These are phyloP conservation scores for Komagataella populi DNA, from an alignment of 805 yeast species.

Conservation along the genomic window DNA sequence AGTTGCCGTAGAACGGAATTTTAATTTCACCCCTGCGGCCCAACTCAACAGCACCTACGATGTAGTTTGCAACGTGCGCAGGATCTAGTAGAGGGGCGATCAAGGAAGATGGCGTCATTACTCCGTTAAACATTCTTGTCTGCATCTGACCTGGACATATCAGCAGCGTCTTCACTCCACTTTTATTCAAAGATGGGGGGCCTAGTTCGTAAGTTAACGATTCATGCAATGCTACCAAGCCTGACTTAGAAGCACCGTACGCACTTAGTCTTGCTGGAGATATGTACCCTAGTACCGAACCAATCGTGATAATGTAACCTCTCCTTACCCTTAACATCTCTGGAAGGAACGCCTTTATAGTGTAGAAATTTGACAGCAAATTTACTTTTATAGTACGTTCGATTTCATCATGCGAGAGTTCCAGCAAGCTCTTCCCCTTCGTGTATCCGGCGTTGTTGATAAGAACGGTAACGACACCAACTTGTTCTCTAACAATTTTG, in stretches of 20 bases:
- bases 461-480: slow-evolving; percentile 53
- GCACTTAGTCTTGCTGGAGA: slow-evolving; percentile 75
- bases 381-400: slow-evolving; percentile 54
- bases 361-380: slow-evolving; percentile 53
- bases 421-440: slow-evolving; percentile 40
- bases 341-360: slow-evolving; percentile 62
- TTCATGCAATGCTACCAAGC: slow-evolving; percentile 74
- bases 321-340: slow-evolving; percentile 45
- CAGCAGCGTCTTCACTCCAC: slow-evolving; percentile 57
- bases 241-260: slow-evolving; percentile 88
- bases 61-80: slow-evolving; percentile 40
- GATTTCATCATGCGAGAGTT: slow-evolving; percentile 43
- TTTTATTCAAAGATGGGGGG: slow-evolving; percentile 26
- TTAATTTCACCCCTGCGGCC: slow-evolving; percentile 61
- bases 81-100: slow-evolving; percentile 82
- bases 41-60: slow-evolving; percentile 39
- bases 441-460: slow-evolving; percentile 82
- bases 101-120: slow-evolving; percentile 56
- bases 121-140: slow-evolving; percentile 62
- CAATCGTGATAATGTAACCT: slow-evolving; percentile 71
- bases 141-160: slow-evolving; percentile 82
- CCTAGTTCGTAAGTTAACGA: slow-evolving; percentile 62
- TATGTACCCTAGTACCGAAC: slow-evolving; percentile 75
- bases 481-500: slow-evolving; percentile 23
- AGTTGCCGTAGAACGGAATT: slow-evolving; percentile 63